Percentiles rank a stretch among this genome's conserved stretches.
These are phyloP conservation scores for Monosporascus sp. DNA, from an alignment of 2,329 filamentous ascomycete species.

Conservation along the genomic window DNA sequence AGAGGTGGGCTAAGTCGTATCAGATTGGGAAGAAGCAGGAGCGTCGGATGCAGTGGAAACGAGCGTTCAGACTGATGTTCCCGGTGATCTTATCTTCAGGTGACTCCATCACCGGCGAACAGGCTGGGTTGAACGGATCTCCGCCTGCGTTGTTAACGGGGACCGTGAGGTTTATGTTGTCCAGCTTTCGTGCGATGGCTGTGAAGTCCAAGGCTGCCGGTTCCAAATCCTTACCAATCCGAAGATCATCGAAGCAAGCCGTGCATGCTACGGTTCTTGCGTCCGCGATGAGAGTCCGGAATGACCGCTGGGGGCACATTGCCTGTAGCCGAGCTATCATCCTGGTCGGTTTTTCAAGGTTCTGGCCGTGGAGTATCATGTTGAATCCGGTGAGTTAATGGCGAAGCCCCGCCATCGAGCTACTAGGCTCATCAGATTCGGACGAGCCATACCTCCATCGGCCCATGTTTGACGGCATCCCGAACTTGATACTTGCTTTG, in stretches of 20 bases:
- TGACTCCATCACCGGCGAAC: conserved; percentile 30
- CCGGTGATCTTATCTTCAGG: conserved; percentile 32
- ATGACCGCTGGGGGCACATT: conserved; percentile 33
- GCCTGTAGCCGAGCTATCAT: conserved; percentile 35
- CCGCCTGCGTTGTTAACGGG: conserved; percentile 55
- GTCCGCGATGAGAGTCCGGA: conserved; percentile 41
- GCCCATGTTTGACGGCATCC: too few species aligned
- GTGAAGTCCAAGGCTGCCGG: conserved; percentile 6
- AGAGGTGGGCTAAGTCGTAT: conserved; percentile 35
- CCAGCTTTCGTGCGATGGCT: conserved; percentile 12
- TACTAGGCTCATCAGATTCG: too few species aligned
- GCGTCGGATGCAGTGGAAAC: conserved; percentile 46
- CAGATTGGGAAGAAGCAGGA: conserved; percentile 40
- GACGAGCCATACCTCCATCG: too few species aligned
- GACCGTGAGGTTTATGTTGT: conserved; percentile 41
- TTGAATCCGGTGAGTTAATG: too few species aligned
- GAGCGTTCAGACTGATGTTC: conserved; percentile 44
- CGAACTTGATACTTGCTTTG: too few species aligned
- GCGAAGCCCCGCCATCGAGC: too few species aligned
- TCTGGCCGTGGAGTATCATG: conserved; percentile 54
- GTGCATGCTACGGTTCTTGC: conserved; percentile 19
- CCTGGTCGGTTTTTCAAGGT: conserved; percentile 39
- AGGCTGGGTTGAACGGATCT: conserved; percentile 25
- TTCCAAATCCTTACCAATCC: not conserved
- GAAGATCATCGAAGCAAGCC: conserved; percentile 7